Evolutionary conservation across 306 rosid species (phyloP).

Genomic region (Citrullus mucosospermus): DNA sequence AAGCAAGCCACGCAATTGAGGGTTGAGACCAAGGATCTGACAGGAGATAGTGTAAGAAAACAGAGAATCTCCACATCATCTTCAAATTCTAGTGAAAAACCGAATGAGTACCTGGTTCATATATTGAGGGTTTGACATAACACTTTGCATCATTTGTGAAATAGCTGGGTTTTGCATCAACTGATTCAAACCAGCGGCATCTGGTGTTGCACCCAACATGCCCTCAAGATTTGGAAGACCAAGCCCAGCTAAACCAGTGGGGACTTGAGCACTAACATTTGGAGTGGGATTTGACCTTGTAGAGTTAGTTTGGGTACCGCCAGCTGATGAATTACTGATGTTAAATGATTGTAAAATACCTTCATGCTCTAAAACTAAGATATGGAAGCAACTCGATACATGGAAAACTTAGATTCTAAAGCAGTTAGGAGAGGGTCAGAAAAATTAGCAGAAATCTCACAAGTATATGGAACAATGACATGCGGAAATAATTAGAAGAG

Average conservation of each 20-base stretch:
- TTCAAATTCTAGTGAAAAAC: slow-evolving; percentile 3
- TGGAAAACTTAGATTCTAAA: neutral
- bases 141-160: slow-evolving; percentile 79
- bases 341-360: neutral
- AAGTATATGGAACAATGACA: neutral
- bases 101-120: slow-evolving; percentile 53
- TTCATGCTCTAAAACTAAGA: neutral
- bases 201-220: slow-evolving; percentile 50
- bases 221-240: slow-evolving; percentile 57
- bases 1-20: slow-evolving; percentile 56
- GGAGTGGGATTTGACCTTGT: slow-evolving; percentile 35
- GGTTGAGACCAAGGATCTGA: slow-evolving; percentile 53
- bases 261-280: slow-evolving; percentile 44
- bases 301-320: slow-evolving; percentile 39
- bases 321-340: slow-evolving; percentile 25
- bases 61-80: slow-evolving; percentile 7
- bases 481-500: neutral
- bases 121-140: slow-evolving; percentile 64
- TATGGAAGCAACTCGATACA: neutral
- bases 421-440: neutral
- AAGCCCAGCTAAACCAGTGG: slow-evolving; percentile 46
- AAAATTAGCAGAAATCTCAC: neutral
- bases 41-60: slow-evolving; percentile 11
- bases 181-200: slow-evolving; percentile 44
- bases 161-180: slow-evolving; percentile 76